Evolutionary conservation across 1,284 basidiomycete species (phyloP), one percentile per base, ranked within the genome.

Genomic region (Sanghuangporus weigelae): DNA sequence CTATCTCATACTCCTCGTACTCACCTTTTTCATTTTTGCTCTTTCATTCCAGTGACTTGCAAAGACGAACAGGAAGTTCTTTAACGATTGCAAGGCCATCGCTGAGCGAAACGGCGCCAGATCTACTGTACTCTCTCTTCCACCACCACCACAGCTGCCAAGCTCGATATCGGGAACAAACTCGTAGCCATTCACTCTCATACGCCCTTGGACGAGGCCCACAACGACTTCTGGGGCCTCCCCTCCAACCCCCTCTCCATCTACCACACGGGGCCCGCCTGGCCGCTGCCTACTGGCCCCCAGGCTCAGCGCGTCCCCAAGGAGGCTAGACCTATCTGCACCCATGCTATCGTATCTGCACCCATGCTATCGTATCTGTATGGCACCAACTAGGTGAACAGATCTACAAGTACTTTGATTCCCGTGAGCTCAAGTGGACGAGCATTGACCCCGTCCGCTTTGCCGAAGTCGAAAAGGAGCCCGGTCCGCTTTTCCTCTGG

Each of bases 401-500:
- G 19, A 51, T 51, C 2, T 51, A 51, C 50, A 26, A 51, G 3
- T 26, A 6, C 21, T 23, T 51, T 11, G 50, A 51, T 23, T 51
- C 50, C 19, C 48, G 51, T 19, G 46, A 60, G 21, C 21, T 61
- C 12, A 50, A 50, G n/a, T 57, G 54, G 54, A 55, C 60, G 53
- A 26, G 51, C 14, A 62, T 62, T 21, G 60, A 62, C 53, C 5
- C 21, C 35, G 54, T 62, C 38, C 38, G 60, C 10, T 46, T 62
- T 36, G 40, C 10, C 10, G 23, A 42, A 7, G 60, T 14, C 36
- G 44, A 48, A 36, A 19, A 26, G 35, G 26, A 10, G 1, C 73
- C 77, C 49, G 74, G 78, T 65, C 79, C 77, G 6, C 72, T 77
- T 67, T 73, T 78, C 0, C 69, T 81, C 0, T 81, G 78, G 78